Evolutionary conservation across 192 early-diverging fungal species (phyloP).

Genomic region (Diversispora eburnea): DNA sequence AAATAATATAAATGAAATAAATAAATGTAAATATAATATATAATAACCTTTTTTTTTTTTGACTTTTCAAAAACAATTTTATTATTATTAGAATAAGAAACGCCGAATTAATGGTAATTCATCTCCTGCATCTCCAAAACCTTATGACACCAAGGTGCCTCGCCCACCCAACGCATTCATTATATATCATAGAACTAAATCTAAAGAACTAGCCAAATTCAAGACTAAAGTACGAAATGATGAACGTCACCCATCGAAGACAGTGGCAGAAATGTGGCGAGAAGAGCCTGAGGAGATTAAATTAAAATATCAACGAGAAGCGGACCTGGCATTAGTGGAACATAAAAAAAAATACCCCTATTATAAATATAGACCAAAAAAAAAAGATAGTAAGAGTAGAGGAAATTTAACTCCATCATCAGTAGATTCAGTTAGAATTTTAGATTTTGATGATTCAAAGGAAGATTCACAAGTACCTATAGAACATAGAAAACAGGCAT

Average conservation of each 20-base stretch:
- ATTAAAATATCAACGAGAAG: conserved; percentile 28
- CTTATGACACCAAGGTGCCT: conserved; percentile 25
- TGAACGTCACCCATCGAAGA: conserved; percentile 27
- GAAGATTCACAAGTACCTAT: conserved; percentile 23
- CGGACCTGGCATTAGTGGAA: conserved; percentile 23
- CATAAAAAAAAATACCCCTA: conserved; percentile 27
- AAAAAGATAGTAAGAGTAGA: conserved; percentile 24
- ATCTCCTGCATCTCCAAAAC: conserved; percentile 3
- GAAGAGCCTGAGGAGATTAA: conserved; percentile 25
- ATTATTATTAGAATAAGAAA: conserved; percentile 18
- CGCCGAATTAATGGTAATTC: not conserved
- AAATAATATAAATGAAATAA: not conserved
- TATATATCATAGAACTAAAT: conserved; percentile 28
- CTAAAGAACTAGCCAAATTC: conserved; percentile 20
- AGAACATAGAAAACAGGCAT: conserved; percentile 25
- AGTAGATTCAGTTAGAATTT: not conserved
- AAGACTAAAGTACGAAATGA: not conserved
- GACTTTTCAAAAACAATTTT: not conserved
- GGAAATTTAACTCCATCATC: not conserved
- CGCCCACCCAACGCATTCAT: conserved; percentile 29
- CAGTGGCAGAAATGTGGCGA: conserved; percentile 29
- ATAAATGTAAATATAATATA: not conserved
- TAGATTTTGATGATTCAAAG: not conserved
- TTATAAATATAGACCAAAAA: conserved; percentile 29
- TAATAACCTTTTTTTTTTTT: not conserved